A percentile compares a stretch with the other conserved stretches of the same genome.
These are phyloP conservation scores for Blastocystis sp. DNA, from an alignment of 352 stramenopile genomes.

Conservation along the genomic window DNA sequence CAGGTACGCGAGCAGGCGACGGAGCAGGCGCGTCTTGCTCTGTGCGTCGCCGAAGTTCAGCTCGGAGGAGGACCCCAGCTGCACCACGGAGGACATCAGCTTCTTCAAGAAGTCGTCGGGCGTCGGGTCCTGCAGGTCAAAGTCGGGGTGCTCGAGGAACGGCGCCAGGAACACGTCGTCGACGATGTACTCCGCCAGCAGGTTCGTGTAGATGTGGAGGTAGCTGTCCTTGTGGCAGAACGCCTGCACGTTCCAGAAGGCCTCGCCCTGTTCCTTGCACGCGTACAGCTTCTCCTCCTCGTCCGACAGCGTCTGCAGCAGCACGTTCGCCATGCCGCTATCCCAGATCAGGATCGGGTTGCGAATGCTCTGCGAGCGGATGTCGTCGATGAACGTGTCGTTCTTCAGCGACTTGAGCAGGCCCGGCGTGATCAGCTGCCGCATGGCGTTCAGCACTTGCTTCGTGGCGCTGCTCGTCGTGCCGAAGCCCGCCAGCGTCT, in stretches of 20 bases:
- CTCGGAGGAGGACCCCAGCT: not conserved
- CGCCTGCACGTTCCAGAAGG: slow-evolving; percentile 8
- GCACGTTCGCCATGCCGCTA: not conserved
- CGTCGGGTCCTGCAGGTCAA: slow-evolving; percentile 18
- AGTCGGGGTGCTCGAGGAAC: slow-evolving; percentile 23
- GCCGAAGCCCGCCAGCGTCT: slow-evolving; percentile 1
- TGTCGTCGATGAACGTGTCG: not conserved
- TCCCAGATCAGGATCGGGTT: slow-evolving; percentile 41
- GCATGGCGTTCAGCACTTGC: slow-evolving; percentile 2
- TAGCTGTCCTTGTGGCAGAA: not conserved
- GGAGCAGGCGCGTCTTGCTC: not conserved
- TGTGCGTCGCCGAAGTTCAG: not conserved
- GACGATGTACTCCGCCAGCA: slow-evolving; percentile 10
- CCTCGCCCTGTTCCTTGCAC: not conserved
- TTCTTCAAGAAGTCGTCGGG: slow-evolving; percentile 45
- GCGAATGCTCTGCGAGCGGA: slow-evolving; percentile 4
- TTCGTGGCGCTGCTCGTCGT: not conserved
- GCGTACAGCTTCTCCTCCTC: not conserved
- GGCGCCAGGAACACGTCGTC: slow-evolving; percentile 58
- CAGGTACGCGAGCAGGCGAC: not conserved
- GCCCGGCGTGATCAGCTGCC: slow-evolving; percentile 28
- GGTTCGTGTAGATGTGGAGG: slow-evolving; percentile 32
- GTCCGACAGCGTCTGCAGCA: slow-evolving; percentile 2
- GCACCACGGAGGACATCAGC: slow-evolving; percentile 11
- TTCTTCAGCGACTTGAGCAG: slow-evolving; percentile 26